Evolutionary conservation across 2,329 filamentous ascomycete species (phyloP), one percentile per base, ranked within the genome.

Genomic region (Diplocarpon rosae): DNA sequence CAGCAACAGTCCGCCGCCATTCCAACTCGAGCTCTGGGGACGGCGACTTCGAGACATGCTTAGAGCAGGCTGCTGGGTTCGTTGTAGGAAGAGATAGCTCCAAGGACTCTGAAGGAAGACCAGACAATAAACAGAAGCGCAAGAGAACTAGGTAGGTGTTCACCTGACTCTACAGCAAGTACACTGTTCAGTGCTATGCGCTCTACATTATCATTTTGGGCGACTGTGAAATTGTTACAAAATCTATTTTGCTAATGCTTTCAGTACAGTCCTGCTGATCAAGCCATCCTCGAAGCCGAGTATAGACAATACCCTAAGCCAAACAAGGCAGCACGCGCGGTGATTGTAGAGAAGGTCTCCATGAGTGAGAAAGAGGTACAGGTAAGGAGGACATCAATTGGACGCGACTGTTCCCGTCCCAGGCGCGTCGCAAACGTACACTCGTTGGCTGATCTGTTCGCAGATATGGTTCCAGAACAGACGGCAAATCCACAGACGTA

Each of bases 381-480:
- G 79, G 90, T 95, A 69, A 65, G 81, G 65, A 32, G 36, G 36
- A 7, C 28, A 3, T n/a, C 15, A 15, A 28, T 31, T 38, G 17
- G 40, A 50, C 39, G 42, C 15, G 35, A 43, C 28, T 37, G 8
- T 28, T 17, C 14, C 27, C 14, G 9, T 24, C 28, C 17, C 3
- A 46, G 45, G 53, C 50, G 42, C 50, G 53, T 50, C 34, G 42
- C 29, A 15, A 33, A 35, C 12, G 17, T 11, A 43, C 15, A 44
- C 47, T 50, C 49, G 43, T 32, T 16, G 32, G 29, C 46, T 51
- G 32, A 53, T 39, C 29, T n/a, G 27, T 15, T 33, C 38, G 35
- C 43, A 95, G 90, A 95, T 95, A 57, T 96, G 90, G 90, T 95
- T 95, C 66, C 90, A 95, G 61, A 95, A 95, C 60, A 79, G 88